Evolutionary conservation across 1,284 basidiomycete species (phyloP).

Genomic region (Sparassis latifolia): DNA sequence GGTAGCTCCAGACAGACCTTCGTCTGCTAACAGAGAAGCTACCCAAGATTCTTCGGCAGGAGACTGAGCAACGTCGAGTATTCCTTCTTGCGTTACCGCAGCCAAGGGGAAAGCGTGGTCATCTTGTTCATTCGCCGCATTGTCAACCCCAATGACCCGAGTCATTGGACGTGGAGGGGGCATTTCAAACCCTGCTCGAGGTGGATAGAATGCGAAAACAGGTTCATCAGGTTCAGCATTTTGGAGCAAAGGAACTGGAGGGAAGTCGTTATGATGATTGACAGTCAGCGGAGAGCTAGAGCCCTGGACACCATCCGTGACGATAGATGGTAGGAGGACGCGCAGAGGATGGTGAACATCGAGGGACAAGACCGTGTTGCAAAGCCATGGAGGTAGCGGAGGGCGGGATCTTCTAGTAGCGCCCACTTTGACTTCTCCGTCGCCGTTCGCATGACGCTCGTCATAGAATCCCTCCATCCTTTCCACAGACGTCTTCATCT

Average conservation of each 20-base stretch:
- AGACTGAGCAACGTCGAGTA: too few relatives aligned
- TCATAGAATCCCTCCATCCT: background rate
- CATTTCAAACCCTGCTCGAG: background rate
- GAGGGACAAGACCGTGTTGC: constrained; percentile 34
- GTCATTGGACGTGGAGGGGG: background rate
- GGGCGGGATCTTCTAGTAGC: constrained; percentile 22
- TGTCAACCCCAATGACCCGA: background rate
- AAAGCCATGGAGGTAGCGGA: constrained; percentile 35
- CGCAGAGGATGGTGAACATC: constrained; percentile 39
- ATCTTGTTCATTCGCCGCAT: too few relatives aligned
- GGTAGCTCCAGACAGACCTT: background rate
- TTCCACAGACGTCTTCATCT: constrained; percentile 24
- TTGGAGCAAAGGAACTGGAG: background rate
- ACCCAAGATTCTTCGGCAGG: too few relatives aligned
- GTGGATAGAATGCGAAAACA: constrained; percentile 8
- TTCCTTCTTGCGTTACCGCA: too few relatives aligned
- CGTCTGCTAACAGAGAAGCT: background rate
- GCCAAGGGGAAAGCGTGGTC: too few relatives aligned
- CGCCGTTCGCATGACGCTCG: background rate
- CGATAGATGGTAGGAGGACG: constrained; percentile 26
- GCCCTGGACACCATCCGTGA: background rate
- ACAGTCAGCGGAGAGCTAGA: constrained; percentile 3
- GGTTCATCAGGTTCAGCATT: constrained; percentile 1
- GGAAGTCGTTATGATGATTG: constrained; percentile 1
- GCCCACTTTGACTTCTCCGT: background rate